Evolutionary conservation across 1,139 yeast species (phyloP).

Genomic region (Saccharomyces hybrid): DNA sequence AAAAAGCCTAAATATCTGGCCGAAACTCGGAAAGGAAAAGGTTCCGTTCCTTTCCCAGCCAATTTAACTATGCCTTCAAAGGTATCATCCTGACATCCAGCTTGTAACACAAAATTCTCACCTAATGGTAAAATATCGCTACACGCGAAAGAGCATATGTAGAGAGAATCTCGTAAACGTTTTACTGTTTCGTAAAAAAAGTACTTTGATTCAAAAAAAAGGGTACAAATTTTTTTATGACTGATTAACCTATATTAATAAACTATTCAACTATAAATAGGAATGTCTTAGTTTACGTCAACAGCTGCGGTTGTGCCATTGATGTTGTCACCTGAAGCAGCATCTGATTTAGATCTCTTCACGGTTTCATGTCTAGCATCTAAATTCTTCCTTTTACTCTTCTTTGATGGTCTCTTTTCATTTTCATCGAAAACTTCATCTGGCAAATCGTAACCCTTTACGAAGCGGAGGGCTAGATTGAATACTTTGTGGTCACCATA

Average conservation of each 20-base stretch:
- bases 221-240: neutral
- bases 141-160: neutral
- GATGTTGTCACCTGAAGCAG: slow-evolving; percentile 2
- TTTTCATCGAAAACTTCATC: slow-evolving; percentile 76
- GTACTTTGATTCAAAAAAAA: neutral
- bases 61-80: neutral
- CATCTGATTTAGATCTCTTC: slow-evolving; percentile 31
- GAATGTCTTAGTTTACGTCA: slow-evolving; percentile 4
- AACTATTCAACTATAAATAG: neutral
- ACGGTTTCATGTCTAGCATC: slow-evolving; percentile 8
- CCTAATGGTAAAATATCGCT: neutral
- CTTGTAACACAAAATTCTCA: neutral
- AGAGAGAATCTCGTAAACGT: neutral
- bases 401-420: slow-evolving; percentile 63
- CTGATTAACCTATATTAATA: neutral
- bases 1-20: slow-evolving; percentile 1
- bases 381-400: slow-evolving; percentile 40
- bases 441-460: slow-evolving; percentile 74
- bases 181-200: neutral
- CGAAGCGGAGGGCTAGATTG: slow-evolving; percentile 62
- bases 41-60: neutral
- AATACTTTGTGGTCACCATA: slow-evolving; percentile 51
- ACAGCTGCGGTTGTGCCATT: slow-evolving; percentile 3
- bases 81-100: neutral
- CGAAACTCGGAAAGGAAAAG: neutral